Percentiles rank a stretch among this genome's conserved stretches.
Evolutionary conservation across 176 grass and related monocot species (phyloP).

Genomic region (Dendrocalamus sinicus): DNA sequence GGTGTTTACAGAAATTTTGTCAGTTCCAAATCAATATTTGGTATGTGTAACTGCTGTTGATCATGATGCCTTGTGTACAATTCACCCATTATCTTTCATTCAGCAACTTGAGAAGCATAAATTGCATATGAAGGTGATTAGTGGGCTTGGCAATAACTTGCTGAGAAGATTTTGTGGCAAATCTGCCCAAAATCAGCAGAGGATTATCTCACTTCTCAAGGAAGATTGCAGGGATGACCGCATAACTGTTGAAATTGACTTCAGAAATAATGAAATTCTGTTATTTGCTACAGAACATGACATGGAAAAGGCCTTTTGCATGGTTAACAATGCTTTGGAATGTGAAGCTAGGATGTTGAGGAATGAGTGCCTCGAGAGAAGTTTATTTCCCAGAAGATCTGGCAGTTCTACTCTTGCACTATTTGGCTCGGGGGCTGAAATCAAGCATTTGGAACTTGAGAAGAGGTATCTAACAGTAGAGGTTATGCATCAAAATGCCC

Average conservation of each 20-base stretch:
- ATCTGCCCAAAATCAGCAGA: conserved; percentile 73
- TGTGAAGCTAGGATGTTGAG: conserved; percentile 65
- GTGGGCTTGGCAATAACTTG: conserved; percentile 60
- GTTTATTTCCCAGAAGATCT: conserved; percentile 57
- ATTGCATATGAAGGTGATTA: conserved; percentile 73
- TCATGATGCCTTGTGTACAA: conserved; percentile 54
- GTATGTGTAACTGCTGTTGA: conserved; percentile 92
- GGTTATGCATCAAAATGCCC: conserved; percentile 73
- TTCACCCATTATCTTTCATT: conserved; percentile 58
- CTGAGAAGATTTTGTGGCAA: conserved; percentile 78
- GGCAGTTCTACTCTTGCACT: conserved; percentile 61
- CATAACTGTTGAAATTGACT: conserved; percentile 74
- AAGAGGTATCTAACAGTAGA: conserved; percentile 78
- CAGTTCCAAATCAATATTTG: conserved; percentile 78
- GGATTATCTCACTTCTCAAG: conserved; percentile 58
- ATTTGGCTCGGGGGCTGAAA: conserved; percentile 91
- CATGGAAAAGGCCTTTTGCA: conserved; percentile 58
- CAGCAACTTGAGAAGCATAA: conserved; percentile 64
- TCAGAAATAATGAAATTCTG: conserved; percentile 58
- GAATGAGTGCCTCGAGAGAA: conserved; percentile 80
- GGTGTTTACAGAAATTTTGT: conserved; percentile 91
- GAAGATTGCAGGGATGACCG: conserved; percentile 70
- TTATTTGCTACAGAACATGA: conserved; percentile 73
- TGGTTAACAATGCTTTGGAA: conserved; percentile 59
- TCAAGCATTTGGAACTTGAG: conserved; percentile 94